A percentile compares a stretch with the other conserved stretches of the same genome.
phyloP scores from a whole-genome alignment of 1,139 yeast species.

The Diutina mesorugosa region DNA sequence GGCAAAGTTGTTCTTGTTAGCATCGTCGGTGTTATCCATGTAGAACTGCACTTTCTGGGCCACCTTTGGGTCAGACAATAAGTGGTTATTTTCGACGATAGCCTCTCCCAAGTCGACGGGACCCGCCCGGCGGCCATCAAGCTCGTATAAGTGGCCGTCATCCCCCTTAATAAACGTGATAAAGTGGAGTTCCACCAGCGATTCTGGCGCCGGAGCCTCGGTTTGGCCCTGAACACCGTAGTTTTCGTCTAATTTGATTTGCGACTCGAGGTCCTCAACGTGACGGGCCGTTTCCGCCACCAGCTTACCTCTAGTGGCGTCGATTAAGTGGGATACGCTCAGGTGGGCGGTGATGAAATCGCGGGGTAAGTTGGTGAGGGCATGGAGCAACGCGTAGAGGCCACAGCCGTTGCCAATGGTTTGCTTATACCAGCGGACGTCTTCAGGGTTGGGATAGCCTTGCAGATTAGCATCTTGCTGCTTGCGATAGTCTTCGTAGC shows the following conservation, averaged over 20 bases:
- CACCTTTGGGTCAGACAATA: constrained; percentile 41
- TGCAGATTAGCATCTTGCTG: constrained; percentile 14
- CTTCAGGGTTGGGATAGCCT: constrained; percentile 8
- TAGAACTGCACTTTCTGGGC: constrained; percentile 49
- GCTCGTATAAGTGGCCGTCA: constrained; percentile 56
- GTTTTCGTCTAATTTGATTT: constrained; percentile 35
- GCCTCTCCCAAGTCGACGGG: constrained; percentile 53
- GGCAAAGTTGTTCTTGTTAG: constrained; percentile 49
- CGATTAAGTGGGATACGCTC: constrained; percentile 16
- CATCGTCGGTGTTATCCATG: constrained; percentile 47
- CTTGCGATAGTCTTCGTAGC: constrained; percentile 40
- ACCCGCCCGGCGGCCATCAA: constrained; percentile 82
- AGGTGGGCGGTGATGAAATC: constrained; percentile 27
- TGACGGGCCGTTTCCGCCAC: constrained; percentile 28
- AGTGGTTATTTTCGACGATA: constrained; percentile 20
- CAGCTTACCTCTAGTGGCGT: constrained; percentile 9
- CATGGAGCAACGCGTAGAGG: constrained; percentile 73
- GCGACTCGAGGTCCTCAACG: constrained; percentile 40
- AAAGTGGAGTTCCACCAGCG: constrained; percentile 61
- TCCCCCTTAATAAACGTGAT: constrained; percentile 55
- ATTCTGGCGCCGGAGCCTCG: constrained; percentile 62
- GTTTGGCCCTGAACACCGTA: constrained; percentile 67
- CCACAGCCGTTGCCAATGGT: constrained; percentile 90
- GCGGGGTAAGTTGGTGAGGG: constrained; percentile 48
- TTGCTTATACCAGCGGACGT: constrained; percentile 64